Conservation (phyloP, 2,329 filamentous ascomycete species). For the Diplodia seriata region DNA sequence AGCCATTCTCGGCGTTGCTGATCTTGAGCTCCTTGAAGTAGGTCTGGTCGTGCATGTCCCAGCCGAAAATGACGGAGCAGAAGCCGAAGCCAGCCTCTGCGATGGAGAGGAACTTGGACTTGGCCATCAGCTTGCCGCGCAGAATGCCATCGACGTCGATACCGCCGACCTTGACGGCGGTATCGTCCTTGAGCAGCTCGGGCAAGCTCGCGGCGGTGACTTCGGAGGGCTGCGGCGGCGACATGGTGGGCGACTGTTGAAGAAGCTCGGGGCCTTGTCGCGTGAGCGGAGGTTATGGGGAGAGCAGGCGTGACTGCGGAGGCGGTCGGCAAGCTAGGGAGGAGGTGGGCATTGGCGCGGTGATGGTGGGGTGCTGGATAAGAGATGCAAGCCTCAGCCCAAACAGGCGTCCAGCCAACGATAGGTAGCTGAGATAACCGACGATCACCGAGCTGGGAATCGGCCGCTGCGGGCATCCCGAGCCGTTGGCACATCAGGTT, state of each 20-base stretch:
- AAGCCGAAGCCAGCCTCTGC: slow-evolving; percentile 86
- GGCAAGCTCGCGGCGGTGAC: slow-evolving; percentile 71
- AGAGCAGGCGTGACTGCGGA: slow-evolving; percentile 15
- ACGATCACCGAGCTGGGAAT: slow-evolving; percentile 10
- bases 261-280: slow-evolving; percentile 20
- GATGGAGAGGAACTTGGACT: slow-evolving; percentile 89
- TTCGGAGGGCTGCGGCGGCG: slow-evolving; percentile 40
- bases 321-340: neutral
- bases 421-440: slow-evolving; percentile 4
- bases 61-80: slow-evolving; percentile 92
- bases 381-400: slow-evolving; percentile 9
- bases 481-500: neutral
- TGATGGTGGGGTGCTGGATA: slow-evolving; percentile 15
- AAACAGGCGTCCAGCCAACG: slow-evolving; percentile 18
- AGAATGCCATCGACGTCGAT: slow-evolving; percentile 86
- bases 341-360: slow-evolving; percentile 9
- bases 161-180: slow-evolving; percentile 84
- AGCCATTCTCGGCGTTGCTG: slow-evolving; percentile 90
- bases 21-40: slow-evolving; percentile 85
- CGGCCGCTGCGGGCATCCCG: slow-evolving; percentile 2
- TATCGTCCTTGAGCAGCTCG: slow-evolving; percentile 72
- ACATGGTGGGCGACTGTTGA: slow-evolving; percentile 37
- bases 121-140: slow-evolving; percentile 88
- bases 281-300: slow-evolving; percentile 8
- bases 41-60: slow-evolving; percentile 96